These are phyloP conservation scores for Chenopodium formosanum DNA, from an alignment of 148 eudicot species.

Conservation along the genomic window DNA sequence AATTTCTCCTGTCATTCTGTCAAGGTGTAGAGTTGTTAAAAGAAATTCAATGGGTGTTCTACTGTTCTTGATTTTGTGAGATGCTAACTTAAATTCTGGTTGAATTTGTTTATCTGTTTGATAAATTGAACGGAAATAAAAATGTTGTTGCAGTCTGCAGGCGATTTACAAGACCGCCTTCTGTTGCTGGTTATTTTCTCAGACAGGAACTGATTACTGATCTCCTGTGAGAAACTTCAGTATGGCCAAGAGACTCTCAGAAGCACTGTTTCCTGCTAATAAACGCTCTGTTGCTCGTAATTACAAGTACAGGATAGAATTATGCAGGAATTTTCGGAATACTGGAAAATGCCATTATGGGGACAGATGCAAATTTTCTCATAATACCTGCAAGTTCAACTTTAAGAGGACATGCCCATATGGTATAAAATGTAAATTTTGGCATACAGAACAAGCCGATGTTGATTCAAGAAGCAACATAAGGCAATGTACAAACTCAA, in stretches of 20 bases:
- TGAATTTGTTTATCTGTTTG: neutral
- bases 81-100: neutral
- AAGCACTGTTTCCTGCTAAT: neutral
- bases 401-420: constrained; percentile 10
- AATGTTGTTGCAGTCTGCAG: constrained; percentile 14
- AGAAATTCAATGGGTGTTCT: neutral
- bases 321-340: constrained; percentile 18
- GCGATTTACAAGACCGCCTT: neutral
- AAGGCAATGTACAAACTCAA: too few relatives aligned
- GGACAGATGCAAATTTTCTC: constrained; percentile 12
- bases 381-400: constrained; percentile 14
- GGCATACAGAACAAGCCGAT: neutral
- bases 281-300: neutral
- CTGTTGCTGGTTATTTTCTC: neutral
- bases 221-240: neutral
- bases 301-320: too few relatives aligned
- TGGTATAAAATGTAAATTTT: constrained; percentile 14
- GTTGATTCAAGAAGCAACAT: neutral
- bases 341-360: constrained; percentile 25
- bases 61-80: neutral
- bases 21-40: too few relatives aligned
- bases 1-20: neutral
- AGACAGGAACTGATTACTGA: neutral
- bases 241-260: neutral
- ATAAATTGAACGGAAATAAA: neutral